Percentiles rank a stretch among this genome's conserved stretches.
phyloP scores from a whole-genome alignment of 1,139 yeast species.

The Hyphopichia burtonii region DNA sequence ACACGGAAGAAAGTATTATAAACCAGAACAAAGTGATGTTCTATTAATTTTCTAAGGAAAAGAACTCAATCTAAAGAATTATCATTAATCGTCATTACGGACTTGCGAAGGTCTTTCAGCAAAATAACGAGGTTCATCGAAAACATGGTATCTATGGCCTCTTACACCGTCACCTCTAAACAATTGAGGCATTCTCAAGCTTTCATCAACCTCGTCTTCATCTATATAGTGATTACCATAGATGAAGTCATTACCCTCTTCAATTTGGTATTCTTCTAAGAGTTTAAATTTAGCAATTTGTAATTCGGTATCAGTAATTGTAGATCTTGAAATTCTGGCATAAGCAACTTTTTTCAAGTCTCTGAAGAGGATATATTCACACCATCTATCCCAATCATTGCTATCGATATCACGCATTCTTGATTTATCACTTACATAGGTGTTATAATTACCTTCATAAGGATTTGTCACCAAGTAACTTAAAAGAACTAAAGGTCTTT shows the following conservation, averaged over 20 bases:
- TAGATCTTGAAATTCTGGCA: conserved; percentile 89
- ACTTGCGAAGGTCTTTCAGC: conserved; percentile 21
- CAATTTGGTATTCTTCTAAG: conserved; percentile 39
- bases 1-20: too few species aligned
- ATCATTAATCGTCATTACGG: not conserved
- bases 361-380: conserved; percentile 90
- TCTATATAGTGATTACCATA: conserved; percentile 57
- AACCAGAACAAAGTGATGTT: too few species aligned
- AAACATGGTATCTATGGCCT: conserved; percentile 91
- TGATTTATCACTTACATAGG: conserved; percentile 78
- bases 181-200: conserved; percentile 73
- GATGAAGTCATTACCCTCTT: conserved; percentile 40
- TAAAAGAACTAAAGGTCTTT: conserved; percentile 76
- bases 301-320: conserved; percentile 94
- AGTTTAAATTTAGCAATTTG: conserved; percentile 91
- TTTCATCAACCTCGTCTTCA: conserved; percentile 58
- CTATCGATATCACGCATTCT: conserved; percentile 94
- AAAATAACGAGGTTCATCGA: conserved; percentile 85
- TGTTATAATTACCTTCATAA: conserved; percentile 78
- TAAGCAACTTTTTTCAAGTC: conserved; percentile 86
- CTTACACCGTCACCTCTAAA: conserved; percentile 93
- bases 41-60: not conserved
- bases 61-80: not conserved
- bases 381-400: conserved; percentile 97
- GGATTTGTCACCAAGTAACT: conserved; percentile 92